Conservation (phyloP, 116 monocot genomes). For the Papilionanthe hybrid region DNA sequence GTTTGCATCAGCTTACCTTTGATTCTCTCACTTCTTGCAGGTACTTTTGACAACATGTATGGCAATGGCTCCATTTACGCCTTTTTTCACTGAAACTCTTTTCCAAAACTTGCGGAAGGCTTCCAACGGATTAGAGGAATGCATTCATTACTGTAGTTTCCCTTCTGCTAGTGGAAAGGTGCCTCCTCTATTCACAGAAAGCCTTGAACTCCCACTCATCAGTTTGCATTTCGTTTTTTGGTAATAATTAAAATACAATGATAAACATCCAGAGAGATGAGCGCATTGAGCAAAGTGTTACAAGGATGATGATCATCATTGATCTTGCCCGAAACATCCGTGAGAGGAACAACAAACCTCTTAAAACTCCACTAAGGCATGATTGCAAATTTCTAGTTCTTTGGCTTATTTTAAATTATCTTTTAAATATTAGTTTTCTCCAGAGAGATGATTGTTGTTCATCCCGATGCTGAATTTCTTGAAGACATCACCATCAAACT, state of each 20-base stretch:
- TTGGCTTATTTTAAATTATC: not conserved
- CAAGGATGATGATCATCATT: conserved; percentile 98
- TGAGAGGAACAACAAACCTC: conserved; percentile 86
- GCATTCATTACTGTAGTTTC: conserved; percentile 91
- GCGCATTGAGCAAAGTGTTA: conserved; percentile 94
- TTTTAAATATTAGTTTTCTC: not conserved
- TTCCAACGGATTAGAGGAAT: conserved; percentile 51
- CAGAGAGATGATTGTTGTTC: conserved; percentile 96
- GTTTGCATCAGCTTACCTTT: not conserved
- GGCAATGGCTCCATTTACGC: conserved; percentile 97
- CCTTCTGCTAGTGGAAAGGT: conserved; percentile 72
- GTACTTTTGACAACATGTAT: conserved; percentile 89
- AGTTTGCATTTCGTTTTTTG: not conserved
- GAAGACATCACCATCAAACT: conserved; percentile 96
- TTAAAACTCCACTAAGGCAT: conserved; percentile 91
- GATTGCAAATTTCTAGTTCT: conserved; percentile 1
- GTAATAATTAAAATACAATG: not conserved
- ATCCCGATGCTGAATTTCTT: conserved; percentile 85
- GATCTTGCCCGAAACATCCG: conserved; percentile 95
- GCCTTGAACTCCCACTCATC: not conserved
- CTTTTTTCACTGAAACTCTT: conserved; percentile 93
- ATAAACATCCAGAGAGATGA: conserved; percentile 68
- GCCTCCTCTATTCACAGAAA: not conserved
- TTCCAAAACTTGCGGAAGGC: conserved; percentile 90
- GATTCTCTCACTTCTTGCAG: conserved; percentile 20